Base-by-base conservation (phyloP, 805 yeast genomes). In the Ogataea degrootiae region DNA sequence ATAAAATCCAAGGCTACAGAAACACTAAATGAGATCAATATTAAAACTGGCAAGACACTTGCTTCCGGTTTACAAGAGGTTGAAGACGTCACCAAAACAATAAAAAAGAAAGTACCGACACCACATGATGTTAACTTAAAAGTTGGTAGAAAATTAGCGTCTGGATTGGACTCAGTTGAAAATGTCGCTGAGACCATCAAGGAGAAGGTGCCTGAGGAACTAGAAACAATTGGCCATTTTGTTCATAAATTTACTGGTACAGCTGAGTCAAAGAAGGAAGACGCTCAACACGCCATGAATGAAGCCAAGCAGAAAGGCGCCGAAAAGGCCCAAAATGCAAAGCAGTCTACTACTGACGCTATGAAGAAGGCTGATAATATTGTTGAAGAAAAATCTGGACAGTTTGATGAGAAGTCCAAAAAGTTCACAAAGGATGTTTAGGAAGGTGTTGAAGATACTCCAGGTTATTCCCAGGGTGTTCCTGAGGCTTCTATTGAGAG, bases 51-150 rank as follows among this genome's bases (percentile, higher is more conserved):
- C 8, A 63, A 71, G 49, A 65, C 63, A 8, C 61, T 69, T 16
- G 75, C 75, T n/a, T 63, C 61, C 19, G 71, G 73, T 2, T 58
- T 72, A 26, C 72, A 71, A 35, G 66, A 61, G 38, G 71, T 73
- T 19, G 73, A 60, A 53, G 51, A 62, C 7, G 58, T 52, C 22
- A 51, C 62, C 14, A 61, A 63, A 15, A 45, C 47, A 12, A 12
- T 58, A 50, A 39, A 49, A 11, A 40, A 31, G 16, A 6, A 26
- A 21, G 22, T 37, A 8, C 37, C 37, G 7, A 16, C 37, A 35
- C 12, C 11, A 3, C 21, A 41, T 1, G 43, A 41, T 14, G 12
- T 41, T 9, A 41, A 41, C 34, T 22, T 53, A 47, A 71, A 68
- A 55, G 67, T 70, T 19, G 76, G 75, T 14, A 63, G 71, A 50